Conservation (phyloP, 169 alveolate genomes). For the Eimeria sp. region DNA sequence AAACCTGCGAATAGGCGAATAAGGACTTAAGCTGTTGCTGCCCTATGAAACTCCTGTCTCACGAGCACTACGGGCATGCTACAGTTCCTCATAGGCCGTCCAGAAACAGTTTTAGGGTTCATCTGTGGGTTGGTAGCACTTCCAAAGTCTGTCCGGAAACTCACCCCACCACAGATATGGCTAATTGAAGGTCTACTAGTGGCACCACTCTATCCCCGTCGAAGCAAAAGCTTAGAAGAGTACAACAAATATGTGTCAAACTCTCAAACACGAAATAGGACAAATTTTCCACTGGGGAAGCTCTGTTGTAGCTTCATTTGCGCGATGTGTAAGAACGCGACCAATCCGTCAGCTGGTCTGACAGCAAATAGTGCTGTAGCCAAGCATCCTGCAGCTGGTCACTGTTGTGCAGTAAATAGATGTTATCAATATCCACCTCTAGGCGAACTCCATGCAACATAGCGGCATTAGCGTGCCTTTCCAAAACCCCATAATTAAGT, state of each 20-base stretch:
- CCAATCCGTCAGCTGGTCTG: not conserved
- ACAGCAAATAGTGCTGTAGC: not conserved
- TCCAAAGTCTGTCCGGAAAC: too few relatives aligned
- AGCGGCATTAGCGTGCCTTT: not conserved
- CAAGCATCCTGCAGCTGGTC: not conserved
- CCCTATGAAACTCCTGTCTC: too few relatives aligned
- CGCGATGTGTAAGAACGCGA: not conserved
- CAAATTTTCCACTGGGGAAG: not conserved
- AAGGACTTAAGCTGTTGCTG: too few relatives aligned
- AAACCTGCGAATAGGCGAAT: too few relatives aligned
- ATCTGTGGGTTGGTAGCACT: too few relatives aligned
- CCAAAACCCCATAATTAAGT: not conserved
- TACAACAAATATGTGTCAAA: not conserved
- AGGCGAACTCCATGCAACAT: not conserved
- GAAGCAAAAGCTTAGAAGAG: too few relatives aligned
- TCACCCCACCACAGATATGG: too few relatives aligned
- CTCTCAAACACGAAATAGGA: not conserved
- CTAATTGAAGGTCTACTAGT: too few relatives aligned
- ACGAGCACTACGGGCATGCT: too few relatives aligned
- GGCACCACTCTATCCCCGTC: too few relatives aligned
- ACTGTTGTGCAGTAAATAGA: not conserved
- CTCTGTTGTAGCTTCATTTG: not conserved
- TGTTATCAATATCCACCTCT: not conserved
- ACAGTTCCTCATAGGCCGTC: too few relatives aligned
- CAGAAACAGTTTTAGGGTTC: too few relatives aligned